These are phyloP conservation scores for Xylaria arbuscula DNA, from an alignment of 2,329 filamentous ascomycete species.

Conservation along the genomic window DNA sequence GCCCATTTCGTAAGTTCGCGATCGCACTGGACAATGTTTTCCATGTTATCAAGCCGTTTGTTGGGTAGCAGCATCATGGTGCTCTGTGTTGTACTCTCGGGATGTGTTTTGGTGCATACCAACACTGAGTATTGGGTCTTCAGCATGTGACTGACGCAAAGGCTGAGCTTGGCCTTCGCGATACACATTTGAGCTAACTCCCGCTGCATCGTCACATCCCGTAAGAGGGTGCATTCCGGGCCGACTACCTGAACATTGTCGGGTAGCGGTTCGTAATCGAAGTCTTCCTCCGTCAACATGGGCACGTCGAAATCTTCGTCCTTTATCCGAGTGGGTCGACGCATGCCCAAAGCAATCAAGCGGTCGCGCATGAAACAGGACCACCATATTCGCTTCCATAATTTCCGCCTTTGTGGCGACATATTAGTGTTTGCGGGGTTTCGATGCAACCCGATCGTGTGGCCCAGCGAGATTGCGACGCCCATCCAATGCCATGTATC, in stretches of 20 bases:
- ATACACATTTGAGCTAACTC: constrained; percentile 90
- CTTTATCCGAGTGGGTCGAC: constrained; percentile 90
- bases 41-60: constrained; percentile 83
- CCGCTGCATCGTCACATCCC: constrained; percentile 77
- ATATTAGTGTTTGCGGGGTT: constrained; percentile 83
- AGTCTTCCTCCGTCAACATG: constrained; percentile 86
- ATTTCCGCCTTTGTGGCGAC: constrained; percentile 75
- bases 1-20: constrained; percentile 82
- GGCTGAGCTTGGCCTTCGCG: constrained; percentile 87
- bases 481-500: constrained; percentile 99
- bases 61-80: constrained; percentile 93
- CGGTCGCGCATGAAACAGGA: constrained; percentile 96
- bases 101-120: constrained; percentile 82
- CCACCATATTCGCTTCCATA: constrained; percentile 99
- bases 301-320: constrained; percentile 94
- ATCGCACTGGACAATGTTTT: constrained; percentile 83
- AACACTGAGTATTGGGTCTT: constrained; percentile 92
- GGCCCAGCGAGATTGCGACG: constrained; percentile 89
- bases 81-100: constrained; percentile 78
- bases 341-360: constrained; percentile 91
- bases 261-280: constrained; percentile 78
- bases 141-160: constrained; percentile 89
- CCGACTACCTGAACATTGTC: constrained; percentile 76
- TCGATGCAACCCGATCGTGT: constrained; percentile 92
- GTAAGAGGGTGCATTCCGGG: constrained; percentile 74